Evolutionary conservation across 2,329 filamentous ascomycete genomes (phyloP), one percentile per base, ranked within the genome.

Genomic region (Apiospora saccharicola): DNA sequence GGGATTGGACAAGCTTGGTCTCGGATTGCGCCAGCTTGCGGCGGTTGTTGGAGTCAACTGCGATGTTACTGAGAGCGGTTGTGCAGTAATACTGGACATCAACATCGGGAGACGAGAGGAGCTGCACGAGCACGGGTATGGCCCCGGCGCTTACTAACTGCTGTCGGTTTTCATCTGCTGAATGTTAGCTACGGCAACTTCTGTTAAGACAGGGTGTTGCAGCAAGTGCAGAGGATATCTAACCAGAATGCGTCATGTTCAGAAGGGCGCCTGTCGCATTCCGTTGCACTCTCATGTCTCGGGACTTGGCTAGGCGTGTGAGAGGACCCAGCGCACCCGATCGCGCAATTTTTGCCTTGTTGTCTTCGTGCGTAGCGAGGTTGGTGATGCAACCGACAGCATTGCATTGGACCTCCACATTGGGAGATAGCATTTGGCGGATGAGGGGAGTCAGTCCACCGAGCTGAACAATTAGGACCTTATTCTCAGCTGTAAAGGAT

Each of bases 31-130:
- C 94, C 71, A 99, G 89, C 81, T 96, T 95, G 80, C 95, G 94
- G 76, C 96, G 90, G 84, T 98, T 98, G 79, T 91, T 93, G 67
- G 93, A 89, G 81, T 99, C 96, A 71, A 99, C 96, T 8, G 96
- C 96, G 77, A 99, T 99, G 82, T 99, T 99, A 88, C 96, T 98
- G 72, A 99, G 90, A 16, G 96, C 96, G 5, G 96, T 99, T 24
- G 96, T 99, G 86, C 96, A 99, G 85, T 99, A 99, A 84, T 99
- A 99, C 85, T 99, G 96, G 44, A 99, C 96, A 80, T 99, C 96
- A 76, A 98, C 95, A 80, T 99, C 96, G 72, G 92, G 86, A 37
- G 96, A 98, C 12, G 94, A 95, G 67, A 99, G 91, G 34, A 99
- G 91, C 80, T 98, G 95, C 53, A 99, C 96, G 37, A 99, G 91